Conservation (phyloP, 352 stramenopile genomes). For the Stephanocyclus meneghinianus region DNA sequence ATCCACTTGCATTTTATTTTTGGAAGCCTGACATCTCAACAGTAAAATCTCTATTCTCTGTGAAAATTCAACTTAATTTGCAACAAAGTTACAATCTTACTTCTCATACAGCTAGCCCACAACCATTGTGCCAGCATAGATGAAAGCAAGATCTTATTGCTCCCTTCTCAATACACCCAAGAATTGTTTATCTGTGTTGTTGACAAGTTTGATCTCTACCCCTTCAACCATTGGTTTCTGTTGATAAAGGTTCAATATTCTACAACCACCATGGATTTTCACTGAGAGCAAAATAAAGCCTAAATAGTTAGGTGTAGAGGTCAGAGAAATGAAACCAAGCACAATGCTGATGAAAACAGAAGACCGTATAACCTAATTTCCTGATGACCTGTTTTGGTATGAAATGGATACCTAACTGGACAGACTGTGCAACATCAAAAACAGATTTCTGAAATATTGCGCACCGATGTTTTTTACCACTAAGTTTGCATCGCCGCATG, state of each 20-base stretch:
- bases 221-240: slow-evolving; percentile 38
- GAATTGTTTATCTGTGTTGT: too few species aligned
- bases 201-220: neutral
- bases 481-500: too few species aligned
- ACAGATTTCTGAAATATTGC: too few species aligned
- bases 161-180: too few species aligned
- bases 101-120: too few species aligned
- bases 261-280: slow-evolving; percentile 44
- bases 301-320: neutral
- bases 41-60: neutral
- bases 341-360: slow-evolving; percentile 7
- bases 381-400: too few species aligned
- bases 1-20: neutral
- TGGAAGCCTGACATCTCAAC: neutral
- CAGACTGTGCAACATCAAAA: too few species aligned
- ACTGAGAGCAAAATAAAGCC: slow-evolving; percentile 16
- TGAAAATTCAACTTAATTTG: neutral
- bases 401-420: too few species aligned
- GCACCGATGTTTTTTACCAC: too few species aligned
- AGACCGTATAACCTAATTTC: too few species aligned
- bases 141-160: too few species aligned
- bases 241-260: slow-evolving; percentile 49
- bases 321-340: neutral
- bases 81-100: neutral
- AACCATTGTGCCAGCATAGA: too few species aligned